phyloP scores from a whole-genome alignment of 495 filamentous ascomycete genomes.

The Delitschia confertaspora region DNA sequence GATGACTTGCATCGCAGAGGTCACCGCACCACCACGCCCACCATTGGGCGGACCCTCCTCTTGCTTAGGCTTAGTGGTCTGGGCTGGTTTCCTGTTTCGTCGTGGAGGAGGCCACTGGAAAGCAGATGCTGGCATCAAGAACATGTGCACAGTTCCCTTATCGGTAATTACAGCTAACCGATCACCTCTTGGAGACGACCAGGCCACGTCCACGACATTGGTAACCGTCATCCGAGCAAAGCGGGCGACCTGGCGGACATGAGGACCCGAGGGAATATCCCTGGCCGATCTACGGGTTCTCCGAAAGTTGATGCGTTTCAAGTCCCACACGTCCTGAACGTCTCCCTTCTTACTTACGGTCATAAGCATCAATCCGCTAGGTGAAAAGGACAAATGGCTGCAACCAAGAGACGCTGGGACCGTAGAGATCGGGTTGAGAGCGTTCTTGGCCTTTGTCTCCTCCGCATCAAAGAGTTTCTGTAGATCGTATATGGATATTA shows the following conservation, averaged over 20 bases:
- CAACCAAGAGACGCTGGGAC: conserved; percentile 77
- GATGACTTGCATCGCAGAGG: conserved; percentile 26
- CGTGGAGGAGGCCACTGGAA: conserved; percentile 86
- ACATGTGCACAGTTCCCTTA: conserved; percentile 85
- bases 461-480: conserved; percentile 47
- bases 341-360: conserved; percentile 91
- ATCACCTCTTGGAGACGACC: conserved; percentile 74
- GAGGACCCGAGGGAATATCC: conserved; percentile 36
- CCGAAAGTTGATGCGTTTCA: conserved; percentile 62
- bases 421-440: conserved; percentile 58
- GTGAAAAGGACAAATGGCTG: conserved; percentile 84
- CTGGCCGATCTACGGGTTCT: conserved; percentile 25
- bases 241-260: conserved; percentile 73
- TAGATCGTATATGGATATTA: conserved; percentile 80
- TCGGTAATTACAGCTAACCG: conserved; percentile 78
- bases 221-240: conserved; percentile 87
- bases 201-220: conserved; percentile 79
- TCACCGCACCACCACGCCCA: conserved; percentile 18
- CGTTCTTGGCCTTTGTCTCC: conserved; percentile 36
- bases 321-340: conserved; percentile 84
- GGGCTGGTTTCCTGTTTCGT: conserved; percentile 34
- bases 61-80: conserved; percentile 15
- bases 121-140: conserved; percentile 72
- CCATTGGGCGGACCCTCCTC: conserved; percentile 19
- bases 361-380: conserved; percentile 71